phyloP scores from a whole-genome alignment of 345 rosid species.

The Dovyalis caffra region DNA sequence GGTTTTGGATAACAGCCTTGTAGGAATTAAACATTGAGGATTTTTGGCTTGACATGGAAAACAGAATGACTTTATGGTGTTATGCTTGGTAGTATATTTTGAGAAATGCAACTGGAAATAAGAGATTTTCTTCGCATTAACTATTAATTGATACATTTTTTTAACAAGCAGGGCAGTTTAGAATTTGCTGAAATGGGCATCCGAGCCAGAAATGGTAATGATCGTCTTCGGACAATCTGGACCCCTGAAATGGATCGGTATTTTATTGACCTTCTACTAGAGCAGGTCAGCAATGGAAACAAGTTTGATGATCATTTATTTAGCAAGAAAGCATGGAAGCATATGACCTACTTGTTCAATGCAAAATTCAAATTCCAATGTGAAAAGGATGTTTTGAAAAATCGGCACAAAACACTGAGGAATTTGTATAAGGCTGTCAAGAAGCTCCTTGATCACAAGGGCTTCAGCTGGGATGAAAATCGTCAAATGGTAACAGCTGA shows the following conservation, averaged over 20 bases:
- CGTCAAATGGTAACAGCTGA: constrained; percentile 71
- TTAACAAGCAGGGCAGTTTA: not conserved
- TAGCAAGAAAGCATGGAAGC: constrained; percentile 83
- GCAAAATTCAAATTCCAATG: constrained; percentile 58
- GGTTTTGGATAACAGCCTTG: too few relatives aligned
- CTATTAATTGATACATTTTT: not conserved
- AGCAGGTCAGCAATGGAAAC: constrained; percentile 70
- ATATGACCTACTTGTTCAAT: constrained; percentile 63
- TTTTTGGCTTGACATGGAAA: too few relatives aligned
- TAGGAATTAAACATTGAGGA: too few relatives aligned
- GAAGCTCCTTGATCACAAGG: constrained; percentile 52
- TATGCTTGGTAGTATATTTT: too few relatives aligned
- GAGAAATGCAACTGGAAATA: too few relatives aligned
- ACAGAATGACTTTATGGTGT: too few relatives aligned
- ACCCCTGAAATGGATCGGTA: constrained; percentile 83
- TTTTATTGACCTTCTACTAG: constrained; percentile 69
- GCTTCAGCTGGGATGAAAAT: constrained; percentile 67
- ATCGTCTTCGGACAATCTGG: constrained; percentile 75
- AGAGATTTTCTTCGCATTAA: too few relatives aligned
- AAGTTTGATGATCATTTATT: constrained; percentile 68
- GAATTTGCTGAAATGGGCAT: constrained; percentile 33
- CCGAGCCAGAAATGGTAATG: constrained; percentile 30
- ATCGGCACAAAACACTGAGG: constrained; percentile 62
- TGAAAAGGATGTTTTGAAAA: constrained; percentile 71
- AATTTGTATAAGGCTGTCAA: constrained; percentile 58